Evolutionary conservation across 2,329 filamentous ascomycete genomes (phyloP).

Genomic region (Colletotrichum sp.): DNA sequence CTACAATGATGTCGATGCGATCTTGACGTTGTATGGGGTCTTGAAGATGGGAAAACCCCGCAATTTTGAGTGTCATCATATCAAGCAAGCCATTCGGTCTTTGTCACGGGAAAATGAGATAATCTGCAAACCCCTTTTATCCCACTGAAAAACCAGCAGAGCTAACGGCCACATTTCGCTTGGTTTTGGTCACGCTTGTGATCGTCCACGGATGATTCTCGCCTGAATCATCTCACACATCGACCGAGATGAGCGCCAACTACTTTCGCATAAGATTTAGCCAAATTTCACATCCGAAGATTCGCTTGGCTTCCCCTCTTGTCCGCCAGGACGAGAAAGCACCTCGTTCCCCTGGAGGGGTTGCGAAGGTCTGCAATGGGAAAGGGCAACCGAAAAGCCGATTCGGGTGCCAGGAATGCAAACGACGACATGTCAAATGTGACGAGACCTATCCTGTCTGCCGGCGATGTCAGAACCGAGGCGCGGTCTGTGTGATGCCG

Average conservation of each 20-base stretch:
- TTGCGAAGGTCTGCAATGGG: background rate
- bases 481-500: background rate
- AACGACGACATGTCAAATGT: background rate
- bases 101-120: background rate
- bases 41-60: background rate
- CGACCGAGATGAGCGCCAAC: background rate
- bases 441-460: background rate
- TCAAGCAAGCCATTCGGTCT: background rate
- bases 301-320: background rate
- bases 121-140: background rate
- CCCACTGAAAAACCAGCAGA: background rate
- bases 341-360: background rate
- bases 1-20: background rate
- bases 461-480: background rate
- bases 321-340: background rate
- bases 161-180: background rate
- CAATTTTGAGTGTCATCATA: background rate
- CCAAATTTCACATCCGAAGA: background rate
- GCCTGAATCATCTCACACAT: background rate
- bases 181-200: background rate
- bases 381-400: background rate
- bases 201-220: background rate
- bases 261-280: background rate
- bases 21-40: background rate
- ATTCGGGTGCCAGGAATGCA: background rate